phyloP scores from a whole-genome alignment of 352 stramenopile species.

The Peronospora tabacina region DNA sequence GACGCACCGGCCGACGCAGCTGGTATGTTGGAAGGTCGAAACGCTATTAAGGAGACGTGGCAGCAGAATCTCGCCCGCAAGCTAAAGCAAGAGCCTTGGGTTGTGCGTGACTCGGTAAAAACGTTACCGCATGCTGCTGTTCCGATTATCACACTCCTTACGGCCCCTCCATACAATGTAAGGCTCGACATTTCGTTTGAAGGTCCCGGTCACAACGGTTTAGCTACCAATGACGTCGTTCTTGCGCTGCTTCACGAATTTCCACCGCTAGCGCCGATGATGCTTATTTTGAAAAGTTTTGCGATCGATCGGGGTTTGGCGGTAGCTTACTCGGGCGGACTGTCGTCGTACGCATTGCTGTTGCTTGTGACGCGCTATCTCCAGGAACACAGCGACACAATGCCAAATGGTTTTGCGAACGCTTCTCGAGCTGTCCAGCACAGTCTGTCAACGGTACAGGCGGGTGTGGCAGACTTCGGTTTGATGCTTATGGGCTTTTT shows the following conservation, averaged over 20 bases:
- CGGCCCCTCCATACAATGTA: conserved; percentile 66
- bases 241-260: conserved; percentile 89
- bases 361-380: conserved; percentile 93
- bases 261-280: conserved; percentile 90
- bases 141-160: conserved; percentile 94
- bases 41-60: conserved; percentile 97
- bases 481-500: conserved; percentile 95
- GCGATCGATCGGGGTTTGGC: conserved; percentile 89
- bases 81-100: conserved; percentile 89
- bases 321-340: conserved; percentile 93
- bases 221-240: conserved; percentile 92
- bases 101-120: conserved; percentile 91
- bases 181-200: conserved; percentile 96
- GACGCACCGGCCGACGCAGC: conserved; percentile 92
- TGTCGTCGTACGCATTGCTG: conserved; percentile 94
- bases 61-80: conserved; percentile 95
- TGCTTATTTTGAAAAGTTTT: conserved; percentile 95
- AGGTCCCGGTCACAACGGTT: conserved; percentile 91
- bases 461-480: conserved; percentile 82
- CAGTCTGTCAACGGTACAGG: conserved; percentile 52
- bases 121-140: conserved; percentile 95
- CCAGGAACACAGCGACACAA: conserved; percentile 72
- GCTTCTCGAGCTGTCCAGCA: conserved; percentile 50
- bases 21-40: conserved; percentile 94
- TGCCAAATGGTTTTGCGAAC: conserved; percentile 56